These are phyloP conservation scores for Chaetomiaceae sp. DNA, from an alignment of 2,329 filamentous ascomycete species.

Conservation along the genomic window DNA sequence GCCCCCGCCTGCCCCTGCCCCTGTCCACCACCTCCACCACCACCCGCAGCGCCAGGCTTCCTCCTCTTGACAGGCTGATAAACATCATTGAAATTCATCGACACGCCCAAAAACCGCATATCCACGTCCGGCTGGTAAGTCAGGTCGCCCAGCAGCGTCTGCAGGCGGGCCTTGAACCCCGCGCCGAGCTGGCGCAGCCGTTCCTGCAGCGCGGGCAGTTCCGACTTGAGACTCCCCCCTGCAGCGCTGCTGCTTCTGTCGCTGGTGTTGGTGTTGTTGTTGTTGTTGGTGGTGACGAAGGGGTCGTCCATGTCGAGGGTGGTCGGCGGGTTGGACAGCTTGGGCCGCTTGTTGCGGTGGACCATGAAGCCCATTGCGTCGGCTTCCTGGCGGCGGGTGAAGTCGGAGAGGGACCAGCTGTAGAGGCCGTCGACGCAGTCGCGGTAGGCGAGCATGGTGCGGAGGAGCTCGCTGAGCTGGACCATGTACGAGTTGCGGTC, in stretches of 20 bases:
- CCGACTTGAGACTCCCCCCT: conserved; percentile 51
- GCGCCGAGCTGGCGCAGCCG: conserved; percentile 66
- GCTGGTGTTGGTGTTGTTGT: no score
- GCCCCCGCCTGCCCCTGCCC: background rate
- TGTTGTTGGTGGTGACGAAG: background rate
- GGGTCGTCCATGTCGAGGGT: conserved; percentile 32
- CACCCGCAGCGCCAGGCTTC: conserved; percentile 22
- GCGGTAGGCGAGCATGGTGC: conserved; percentile 89
- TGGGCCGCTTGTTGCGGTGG: conserved; percentile 48
- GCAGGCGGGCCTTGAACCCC: conserved; percentile 73
- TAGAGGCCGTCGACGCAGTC: conserved; percentile 93
- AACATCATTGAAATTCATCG: conserved; percentile 99
- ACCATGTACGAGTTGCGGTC: conserved; percentile 75
- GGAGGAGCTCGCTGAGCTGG: conserved; percentile 87
- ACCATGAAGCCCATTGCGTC: conserved; percentile 65
- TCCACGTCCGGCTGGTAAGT: conserved; percentile 92
- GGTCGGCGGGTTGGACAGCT: conserved; percentile 32
- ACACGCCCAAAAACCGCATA: conserved; percentile 89
- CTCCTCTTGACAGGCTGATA: conserved; percentile 73
- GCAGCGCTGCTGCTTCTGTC: background rate
- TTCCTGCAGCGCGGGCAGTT: conserved; percentile 69
- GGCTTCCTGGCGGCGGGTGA: conserved; percentile 82
- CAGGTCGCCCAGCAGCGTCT: conserved; percentile 80
- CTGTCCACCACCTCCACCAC: background rate
- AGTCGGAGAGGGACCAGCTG: conserved; percentile 91